Conservation (phyloP, 441 rosid genomes). For the Erodium chrysanthum region DNA sequence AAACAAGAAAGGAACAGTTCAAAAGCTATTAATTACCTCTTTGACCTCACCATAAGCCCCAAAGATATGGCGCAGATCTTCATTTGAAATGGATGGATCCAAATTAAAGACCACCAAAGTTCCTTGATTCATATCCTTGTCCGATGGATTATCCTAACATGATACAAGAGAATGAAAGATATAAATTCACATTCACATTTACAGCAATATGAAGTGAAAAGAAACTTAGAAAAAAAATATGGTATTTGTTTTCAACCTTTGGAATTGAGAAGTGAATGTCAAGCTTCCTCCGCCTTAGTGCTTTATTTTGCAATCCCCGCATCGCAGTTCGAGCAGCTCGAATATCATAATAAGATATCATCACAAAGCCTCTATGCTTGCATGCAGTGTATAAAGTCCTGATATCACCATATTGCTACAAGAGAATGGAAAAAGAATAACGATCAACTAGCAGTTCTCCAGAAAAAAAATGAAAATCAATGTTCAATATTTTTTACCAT, state of each 20-base stretch:
- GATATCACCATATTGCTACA: conserved; percentile 80
- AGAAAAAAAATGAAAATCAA: too few relatives aligned
- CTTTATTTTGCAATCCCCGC: conserved; percentile 74
- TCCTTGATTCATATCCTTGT: conserved; percentile 81
- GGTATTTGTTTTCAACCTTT: conserved; percentile 36
- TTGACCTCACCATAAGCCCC: conserved; percentile 81
- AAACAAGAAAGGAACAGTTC: not conserved
- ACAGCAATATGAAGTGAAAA: too few relatives aligned
- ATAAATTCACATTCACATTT: too few relatives aligned
- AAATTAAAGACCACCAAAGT: conserved; percentile 75
- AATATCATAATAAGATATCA: conserved; percentile 85
- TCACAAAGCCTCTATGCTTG: conserved; percentile 86
- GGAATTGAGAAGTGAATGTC: conserved; percentile 91
- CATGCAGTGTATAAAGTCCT: conserved; percentile 78
- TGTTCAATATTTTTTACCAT: too few relatives aligned
- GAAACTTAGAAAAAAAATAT: not conserved
- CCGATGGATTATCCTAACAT: conserved; percentile 82
- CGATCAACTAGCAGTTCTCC: conserved; percentile 1
- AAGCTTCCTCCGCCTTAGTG: conserved; percentile 65
- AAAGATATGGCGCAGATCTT: conserved; percentile 64
- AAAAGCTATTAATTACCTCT: conserved; percentile 36
- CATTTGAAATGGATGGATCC: conserved; percentile 72
- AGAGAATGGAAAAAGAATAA: conserved; percentile 17
- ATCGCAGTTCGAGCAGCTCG: conserved; percentile 80
- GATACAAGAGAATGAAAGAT: too few relatives aligned